phyloP scores from a whole-genome alignment of 768 basidiomycete species.

The Podaxis sp. region DNA sequence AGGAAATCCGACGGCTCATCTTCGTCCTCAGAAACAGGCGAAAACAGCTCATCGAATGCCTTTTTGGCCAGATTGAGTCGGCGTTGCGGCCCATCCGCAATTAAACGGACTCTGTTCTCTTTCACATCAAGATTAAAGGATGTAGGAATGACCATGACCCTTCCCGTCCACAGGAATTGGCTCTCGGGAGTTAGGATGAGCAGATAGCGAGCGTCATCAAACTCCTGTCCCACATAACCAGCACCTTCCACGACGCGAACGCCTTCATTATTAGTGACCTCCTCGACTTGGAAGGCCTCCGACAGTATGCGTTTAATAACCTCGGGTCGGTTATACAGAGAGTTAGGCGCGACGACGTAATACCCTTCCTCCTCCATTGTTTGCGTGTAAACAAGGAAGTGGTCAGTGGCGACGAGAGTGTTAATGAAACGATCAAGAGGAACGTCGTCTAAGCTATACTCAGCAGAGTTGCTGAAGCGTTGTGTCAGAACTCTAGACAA shows the following conservation, averaged over 20 bases:
- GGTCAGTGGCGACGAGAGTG: slow-evolving; percentile 77
- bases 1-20: slow-evolving; percentile 27
- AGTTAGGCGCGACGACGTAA: slow-evolving; percentile 83
- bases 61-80: slow-evolving; percentile 78
- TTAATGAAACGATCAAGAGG: slow-evolving; percentile 80
- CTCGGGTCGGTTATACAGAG: slow-evolving; percentile 74
- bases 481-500: slow-evolving; percentile 64
- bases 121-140: slow-evolving; percentile 81
- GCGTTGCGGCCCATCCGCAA: slow-evolving; percentile 85
- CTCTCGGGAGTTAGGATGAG: slow-evolving; percentile 83
- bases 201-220: slow-evolving; percentile 72
- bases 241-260: slow-evolving; percentile 38
- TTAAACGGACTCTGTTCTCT: slow-evolving; percentile 86
- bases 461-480: slow-evolving; percentile 90
- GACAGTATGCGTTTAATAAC: slow-evolving; percentile 77
- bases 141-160: slow-evolving; percentile 75
- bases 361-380: slow-evolving; percentile 86
- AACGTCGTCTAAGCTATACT: slow-evolving; percentile 78
- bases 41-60: slow-evolving; percentile 66
- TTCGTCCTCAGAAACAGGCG: slow-evolving; percentile 64
- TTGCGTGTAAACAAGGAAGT: slow-evolving; percentile 92
- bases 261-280: slow-evolving; percentile 56
- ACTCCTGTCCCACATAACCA: slow-evolving; percentile 47
- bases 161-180: slow-evolving; percentile 90
- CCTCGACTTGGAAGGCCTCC: slow-evolving; percentile 82